phyloP scores from a whole-genome alignment of 2,329 filamentous ascomycete species.

The Exserohilum turcica region DNA sequence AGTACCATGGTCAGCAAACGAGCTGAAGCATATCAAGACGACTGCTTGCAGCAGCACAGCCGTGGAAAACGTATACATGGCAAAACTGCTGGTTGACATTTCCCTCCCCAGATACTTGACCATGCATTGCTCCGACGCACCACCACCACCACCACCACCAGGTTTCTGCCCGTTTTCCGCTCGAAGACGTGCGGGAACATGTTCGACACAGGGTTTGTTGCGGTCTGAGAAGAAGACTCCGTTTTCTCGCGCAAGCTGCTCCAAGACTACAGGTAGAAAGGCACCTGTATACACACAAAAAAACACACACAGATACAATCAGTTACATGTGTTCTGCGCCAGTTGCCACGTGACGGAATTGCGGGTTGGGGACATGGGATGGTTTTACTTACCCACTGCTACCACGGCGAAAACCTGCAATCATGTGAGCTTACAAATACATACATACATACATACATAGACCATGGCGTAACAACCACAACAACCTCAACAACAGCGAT shows the following conservation, averaged over 20 bases:
- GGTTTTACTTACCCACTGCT: constrained; percentile 73
- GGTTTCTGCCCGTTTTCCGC: constrained; percentile 18
- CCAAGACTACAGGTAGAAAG: constrained; percentile 89
- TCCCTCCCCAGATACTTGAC: constrained; percentile 76
- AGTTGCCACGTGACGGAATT: too few species aligned
- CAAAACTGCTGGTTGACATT: constrained; percentile 90
- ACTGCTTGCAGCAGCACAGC: constrained; percentile 85
- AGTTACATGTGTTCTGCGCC: too few species aligned
- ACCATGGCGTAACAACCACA: too few species aligned
- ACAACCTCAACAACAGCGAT: too few species aligned
- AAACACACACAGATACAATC: too few species aligned
- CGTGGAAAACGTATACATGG: constrained; percentile 92
- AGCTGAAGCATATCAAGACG: constrained; percentile 90
- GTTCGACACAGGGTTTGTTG: constrained; percentile 71
- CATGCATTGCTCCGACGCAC: constrained; percentile 70
- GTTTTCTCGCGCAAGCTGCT: constrained; percentile 86
- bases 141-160: too few species aligned
- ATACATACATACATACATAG: too few species aligned
- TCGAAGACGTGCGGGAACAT: constrained; percentile 51
- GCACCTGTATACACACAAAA: constrained; percentile 75
- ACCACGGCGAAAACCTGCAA: constrained; percentile 79
- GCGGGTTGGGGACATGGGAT: too few species aligned
- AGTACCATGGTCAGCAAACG: constrained; percentile 87
- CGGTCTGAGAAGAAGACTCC: constrained; percentile 81
- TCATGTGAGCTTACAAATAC: neutral